These are phyloP conservation scores for Cordyceps javanica DNA, from an alignment of 2,329 filamentous ascomycete genomes.

Conservation along the genomic window DNA sequence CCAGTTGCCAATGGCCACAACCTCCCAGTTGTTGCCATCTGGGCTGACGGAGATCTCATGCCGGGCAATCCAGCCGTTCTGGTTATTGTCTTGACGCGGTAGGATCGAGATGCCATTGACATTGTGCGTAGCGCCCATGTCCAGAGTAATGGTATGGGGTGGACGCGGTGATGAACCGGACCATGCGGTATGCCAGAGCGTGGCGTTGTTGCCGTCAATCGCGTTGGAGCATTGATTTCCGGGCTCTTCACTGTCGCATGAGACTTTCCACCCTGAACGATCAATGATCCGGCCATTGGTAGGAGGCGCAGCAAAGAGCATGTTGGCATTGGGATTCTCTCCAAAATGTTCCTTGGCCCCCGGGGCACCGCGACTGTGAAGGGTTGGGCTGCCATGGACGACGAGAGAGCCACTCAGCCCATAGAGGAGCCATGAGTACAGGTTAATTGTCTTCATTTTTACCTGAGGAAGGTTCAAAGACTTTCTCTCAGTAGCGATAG, in stretches of 20 bases:
- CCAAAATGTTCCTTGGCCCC: constrained; percentile 4
- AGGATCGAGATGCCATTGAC: constrained; percentile 26
- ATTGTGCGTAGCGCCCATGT: constrained; percentile 21
- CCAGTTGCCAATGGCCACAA: constrained; percentile 24
- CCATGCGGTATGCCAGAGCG: constrained; percentile 24
- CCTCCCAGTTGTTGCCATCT: constrained; percentile 22
- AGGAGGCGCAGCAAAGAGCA: constrained; percentile 8
- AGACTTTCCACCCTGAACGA: constrained; percentile 20
- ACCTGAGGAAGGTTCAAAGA: too few relatives aligned
- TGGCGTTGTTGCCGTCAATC: constrained; percentile 24
- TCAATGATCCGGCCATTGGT: background rate
- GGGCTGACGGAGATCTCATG: constrained; percentile 24
- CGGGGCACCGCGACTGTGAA: background rate
- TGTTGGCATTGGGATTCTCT: constrained; percentile 6
- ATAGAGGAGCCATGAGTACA: background rate
- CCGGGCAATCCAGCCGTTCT: constrained; percentile 24
- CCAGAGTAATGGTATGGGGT: constrained; percentile 27
- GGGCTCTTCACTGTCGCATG: constrained; percentile 22
- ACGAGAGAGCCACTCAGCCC: background rate
- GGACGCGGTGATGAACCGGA: background rate
- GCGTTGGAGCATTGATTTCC: constrained; percentile 24
- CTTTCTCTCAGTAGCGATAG: background rate
- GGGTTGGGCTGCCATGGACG: background rate
- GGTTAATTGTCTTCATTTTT: background rate
- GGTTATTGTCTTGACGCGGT: constrained; percentile 22